These are phyloP conservation scores for Didymella pomorum DNA, from an alignment of 2,329 filamentous ascomycete species.

Conservation along the genomic window DNA sequence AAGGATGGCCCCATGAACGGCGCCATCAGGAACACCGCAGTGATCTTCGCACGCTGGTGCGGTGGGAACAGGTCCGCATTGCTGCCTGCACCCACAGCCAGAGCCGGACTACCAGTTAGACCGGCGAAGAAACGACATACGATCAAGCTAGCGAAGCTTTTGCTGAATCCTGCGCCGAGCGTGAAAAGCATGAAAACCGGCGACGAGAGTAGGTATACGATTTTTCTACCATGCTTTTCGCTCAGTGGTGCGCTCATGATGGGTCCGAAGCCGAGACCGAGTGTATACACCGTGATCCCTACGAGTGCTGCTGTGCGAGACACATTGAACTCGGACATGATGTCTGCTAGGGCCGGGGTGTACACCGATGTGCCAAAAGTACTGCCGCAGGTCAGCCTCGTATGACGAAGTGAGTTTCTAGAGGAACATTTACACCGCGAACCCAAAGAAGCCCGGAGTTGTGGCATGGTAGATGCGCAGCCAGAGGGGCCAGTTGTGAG, in stretches of 20 bases:
- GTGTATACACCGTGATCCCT: slow-evolving; percentile 66
- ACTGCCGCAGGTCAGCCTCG: slow-evolving; percentile 42
- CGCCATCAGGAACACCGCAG: slow-evolving; percentile 50
- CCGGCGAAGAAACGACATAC: slow-evolving; percentile 75
- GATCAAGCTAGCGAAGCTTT: slow-evolving; percentile 60
- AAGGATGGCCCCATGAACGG: slow-evolving; percentile 53
- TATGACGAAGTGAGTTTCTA: background rate
- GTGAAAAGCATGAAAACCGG: slow-evolving; percentile 64
- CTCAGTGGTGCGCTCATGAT: slow-evolving; percentile 66
- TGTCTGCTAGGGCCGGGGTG: slow-evolving; percentile 56
- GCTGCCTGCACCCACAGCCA: slow-evolving; percentile 55
- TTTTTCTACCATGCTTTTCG: slow-evolving; percentile 64
- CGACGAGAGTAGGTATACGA: slow-evolving; percentile 60
- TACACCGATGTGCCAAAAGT: slow-evolving; percentile 65
- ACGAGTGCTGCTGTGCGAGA: slow-evolving; percentile 65
- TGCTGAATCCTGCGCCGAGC: slow-evolving; percentile 62
- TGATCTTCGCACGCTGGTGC: slow-evolving; percentile 44
- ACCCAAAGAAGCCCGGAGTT: slow-evolving; percentile 47
- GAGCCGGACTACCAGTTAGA: slow-evolving; percentile 68
- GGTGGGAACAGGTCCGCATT: slow-evolving; percentile 52
- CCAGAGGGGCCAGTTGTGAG: slow-evolving; percentile 49
- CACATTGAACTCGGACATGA: slow-evolving; percentile 64
- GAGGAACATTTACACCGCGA: slow-evolving; percentile 43
- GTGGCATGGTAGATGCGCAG: slow-evolving; percentile 45
- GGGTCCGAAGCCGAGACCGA: slow-evolving; percentile 68